Percentiles rank a stretch among this genome's conserved stretches.
Conservation (phyloP, 495 filamentous ascomycete species). For the Tuber aestivum region DNA sequence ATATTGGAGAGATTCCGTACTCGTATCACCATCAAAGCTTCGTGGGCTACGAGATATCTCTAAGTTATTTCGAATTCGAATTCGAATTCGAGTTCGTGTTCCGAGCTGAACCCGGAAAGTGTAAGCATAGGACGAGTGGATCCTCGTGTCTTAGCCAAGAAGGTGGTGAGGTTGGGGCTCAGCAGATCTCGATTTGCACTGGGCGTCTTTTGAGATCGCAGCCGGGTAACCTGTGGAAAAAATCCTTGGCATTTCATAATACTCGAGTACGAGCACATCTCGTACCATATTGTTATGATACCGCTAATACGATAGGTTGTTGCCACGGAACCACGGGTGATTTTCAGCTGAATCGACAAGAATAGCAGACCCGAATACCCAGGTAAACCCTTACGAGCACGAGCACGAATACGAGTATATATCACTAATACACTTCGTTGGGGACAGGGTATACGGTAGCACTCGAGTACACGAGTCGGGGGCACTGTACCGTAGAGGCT, state of each 20-base stretch:
- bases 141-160: background rate
- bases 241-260: background rate
- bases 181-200: background rate
- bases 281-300: no score
- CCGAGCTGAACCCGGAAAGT: background rate
- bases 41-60: background rate
- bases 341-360: background rate
- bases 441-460: background rate
- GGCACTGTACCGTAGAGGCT: no score
- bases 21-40: background rate
- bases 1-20: background rate
- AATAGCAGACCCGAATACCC: no score
- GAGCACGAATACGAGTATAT: background rate
- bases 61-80: background rate
- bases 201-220: background rate
- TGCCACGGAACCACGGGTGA: background rate
- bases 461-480: no score
- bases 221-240: background rate
- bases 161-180: background rate
- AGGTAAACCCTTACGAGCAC: background rate
- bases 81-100: slow-evolving; percentile 1
- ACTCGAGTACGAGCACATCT: no score
- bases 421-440: background rate
- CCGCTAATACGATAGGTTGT: background rate
- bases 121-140: background rate